Evolutionary conservation across 192 early-diverging fungal species (phyloP), one percentile per base, ranked within the genome.

Genomic region (Coemansia sp.): DNA sequence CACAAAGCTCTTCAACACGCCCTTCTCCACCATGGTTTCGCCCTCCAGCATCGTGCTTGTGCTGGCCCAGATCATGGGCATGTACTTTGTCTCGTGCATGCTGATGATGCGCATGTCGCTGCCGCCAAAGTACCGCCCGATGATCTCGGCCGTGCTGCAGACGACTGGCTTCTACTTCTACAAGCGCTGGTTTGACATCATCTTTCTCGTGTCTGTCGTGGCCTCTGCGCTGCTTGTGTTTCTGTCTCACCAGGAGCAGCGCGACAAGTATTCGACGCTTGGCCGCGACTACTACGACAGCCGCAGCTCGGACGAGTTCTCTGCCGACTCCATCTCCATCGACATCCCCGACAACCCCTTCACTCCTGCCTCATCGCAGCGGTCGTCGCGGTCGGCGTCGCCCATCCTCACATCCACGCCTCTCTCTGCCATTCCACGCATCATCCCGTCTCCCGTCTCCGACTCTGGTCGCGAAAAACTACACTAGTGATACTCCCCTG

Each of bases 101-200:
- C 76, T 98, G 38, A 94, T 97, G 90, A 91, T 98, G 89, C 88
- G 94, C 61, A 88, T 92, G 78, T 95, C 86, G 54, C 55, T 98
- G 67, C 94, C 96, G 14, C 77, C 85, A 13, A 88, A 95, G 69
- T 92, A 95, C 74, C 81, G 94, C 13, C 87, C 87, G 20, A 90
- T 94, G 67, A 92, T 94, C 48, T 91, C 91, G 2, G 88, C 88
- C 11, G 88, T 93, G 0, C 74, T 97, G 61, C 91, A 90, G 25
- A 84, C 88, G 12, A 88, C 95, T 14, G 92, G 95, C 57, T 95
- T 97, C 65, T 84, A 92, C 73, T 97, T 93, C 72, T 98, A 94
- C 77, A 90, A 92, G 70, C 89, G 89, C 55, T 97, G 95, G 96
- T 95, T 94, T 63, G 96, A 98, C 78, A 85, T 92, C 8, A 94